Evolutionary conservation across 164 flowering plant genomes (phyloP).

Genomic region (Dillenia turbinata): DNA sequence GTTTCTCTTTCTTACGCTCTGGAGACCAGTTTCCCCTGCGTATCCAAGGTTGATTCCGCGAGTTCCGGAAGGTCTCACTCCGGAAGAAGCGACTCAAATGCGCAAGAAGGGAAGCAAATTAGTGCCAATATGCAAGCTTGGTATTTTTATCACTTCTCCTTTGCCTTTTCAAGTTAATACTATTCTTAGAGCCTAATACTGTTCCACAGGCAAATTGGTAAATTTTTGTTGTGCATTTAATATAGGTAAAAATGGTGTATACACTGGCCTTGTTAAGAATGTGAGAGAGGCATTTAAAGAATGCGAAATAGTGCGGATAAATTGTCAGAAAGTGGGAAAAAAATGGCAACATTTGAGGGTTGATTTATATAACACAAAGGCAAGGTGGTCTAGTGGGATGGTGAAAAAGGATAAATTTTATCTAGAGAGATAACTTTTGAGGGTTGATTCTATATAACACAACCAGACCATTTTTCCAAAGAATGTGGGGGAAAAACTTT

Average conservation of each 20-base stretch:
- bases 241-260: conserved; percentile 76
- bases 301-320: conserved; percentile 78
- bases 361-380: too few species aligned
- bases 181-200: neutral
- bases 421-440: too few species aligned
- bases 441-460: too few species aligned
- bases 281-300: conserved; percentile 94
- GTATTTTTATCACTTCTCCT: conserved; percentile 26
- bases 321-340: too few species aligned
- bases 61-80: conserved; percentile 72
- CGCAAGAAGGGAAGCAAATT: conserved; percentile 65
- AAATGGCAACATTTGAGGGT: too few species aligned
- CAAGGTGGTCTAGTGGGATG: too few species aligned
- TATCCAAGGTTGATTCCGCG: conserved; percentile 72
- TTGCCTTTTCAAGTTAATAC: neutral
- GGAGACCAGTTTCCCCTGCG: conserved; percentile 87
- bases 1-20: conserved; percentile 83
- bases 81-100: conserved; percentile 75
- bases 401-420: too few species aligned
- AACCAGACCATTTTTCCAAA: too few species aligned
- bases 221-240: conserved; percentile 7
- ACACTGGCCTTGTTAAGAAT: conserved; percentile 45
- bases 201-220: neutral
- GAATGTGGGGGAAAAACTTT: too few species aligned
- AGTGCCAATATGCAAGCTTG: conserved; percentile 84